A percentile compares a stretch with the other conserved stretches of the same genome.
These are phyloP conservation scores for Cladosporium sp. DNA, from an alignment of 2,329 filamentous ascomycete species.

Conservation along the genomic window DNA sequence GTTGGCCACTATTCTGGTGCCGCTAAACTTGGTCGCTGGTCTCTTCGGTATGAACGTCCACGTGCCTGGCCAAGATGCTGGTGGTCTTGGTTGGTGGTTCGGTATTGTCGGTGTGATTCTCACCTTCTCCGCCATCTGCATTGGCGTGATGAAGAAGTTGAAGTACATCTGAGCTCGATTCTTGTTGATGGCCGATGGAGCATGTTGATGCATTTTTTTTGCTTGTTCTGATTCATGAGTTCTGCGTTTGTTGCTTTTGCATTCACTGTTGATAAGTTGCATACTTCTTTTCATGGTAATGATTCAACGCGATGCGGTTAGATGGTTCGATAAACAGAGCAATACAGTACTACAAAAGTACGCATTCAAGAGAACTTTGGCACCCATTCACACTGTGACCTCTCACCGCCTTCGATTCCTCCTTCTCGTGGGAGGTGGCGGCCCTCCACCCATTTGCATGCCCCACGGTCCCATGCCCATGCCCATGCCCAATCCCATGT, in stretches of 20 bases:
- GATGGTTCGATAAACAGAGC: neutral
- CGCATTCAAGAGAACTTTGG: too few relatives aligned
- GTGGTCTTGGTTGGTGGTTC: constrained; percentile 54
- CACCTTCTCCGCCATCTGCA: constrained; percentile 36
- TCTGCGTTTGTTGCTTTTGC: neutral
- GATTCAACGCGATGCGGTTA: neutral
- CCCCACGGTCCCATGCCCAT: neutral
- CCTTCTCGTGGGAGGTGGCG: too few relatives aligned
- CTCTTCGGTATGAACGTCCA: constrained; percentile 83
- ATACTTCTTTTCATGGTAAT: neutral
- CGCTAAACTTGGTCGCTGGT: constrained; percentile 86
- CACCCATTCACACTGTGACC: neutral
- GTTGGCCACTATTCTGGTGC: constrained; percentile 90
- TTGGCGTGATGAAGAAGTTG: constrained; percentile 41
- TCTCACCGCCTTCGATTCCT: neutral
- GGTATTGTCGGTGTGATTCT: constrained; percentile 56
- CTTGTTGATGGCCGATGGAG: neutral
- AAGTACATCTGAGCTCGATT: constrained; percentile 33
- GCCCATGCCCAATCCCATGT: neutral
- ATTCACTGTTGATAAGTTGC: neutral
- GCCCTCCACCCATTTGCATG: neutral
- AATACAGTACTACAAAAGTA: neutral
- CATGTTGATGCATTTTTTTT: neutral
- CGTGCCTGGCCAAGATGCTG: constrained; percentile 58
- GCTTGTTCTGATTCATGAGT: neutral